Conservation (phyloP, 2,329 filamentous ascomycete species). For the Fusarium annulatum region DNA sequence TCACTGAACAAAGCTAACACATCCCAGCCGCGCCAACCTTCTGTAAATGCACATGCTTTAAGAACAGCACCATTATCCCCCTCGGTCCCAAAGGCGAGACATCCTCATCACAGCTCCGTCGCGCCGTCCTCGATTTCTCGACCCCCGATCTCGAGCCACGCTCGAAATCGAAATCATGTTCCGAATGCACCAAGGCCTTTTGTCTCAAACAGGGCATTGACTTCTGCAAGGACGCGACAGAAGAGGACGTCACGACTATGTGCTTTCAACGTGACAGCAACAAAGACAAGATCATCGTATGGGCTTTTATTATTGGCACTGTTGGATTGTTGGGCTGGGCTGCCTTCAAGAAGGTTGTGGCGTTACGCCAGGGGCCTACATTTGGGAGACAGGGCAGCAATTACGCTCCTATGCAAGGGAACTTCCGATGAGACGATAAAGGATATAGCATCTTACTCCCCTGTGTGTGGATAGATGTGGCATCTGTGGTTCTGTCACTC, state of each 20-base stretch:
- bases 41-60: slow-evolving; percentile 78
- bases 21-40: slow-evolving; percentile 69
- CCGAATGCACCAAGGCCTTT: slow-evolving; percentile 73
- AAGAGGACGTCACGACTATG: slow-evolving; percentile 70
- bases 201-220: slow-evolving; percentile 69
- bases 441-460: background rate
- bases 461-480: background rate
- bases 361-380: slow-evolving; percentile 51
- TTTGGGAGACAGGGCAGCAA: slow-evolving; percentile 45
- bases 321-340: slow-evolving; percentile 70
- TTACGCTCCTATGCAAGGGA: slow-evolving; percentile 47
- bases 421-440: slow-evolving; percentile 31
- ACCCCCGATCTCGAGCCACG: slow-evolving; percentile 40
- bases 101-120: slow-evolving; percentile 38
- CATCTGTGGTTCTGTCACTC: background rate
- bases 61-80: slow-evolving; percentile 74
- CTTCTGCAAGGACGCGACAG: slow-evolving; percentile 71
- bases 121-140: slow-evolving; percentile 35
- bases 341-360: slow-evolving; percentile 60
- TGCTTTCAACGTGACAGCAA: slow-evolving; percentile 75
- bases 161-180: slow-evolving; percentile 62
- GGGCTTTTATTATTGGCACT: slow-evolving; percentile 71
- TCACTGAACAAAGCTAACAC: slow-evolving; percentile 29
- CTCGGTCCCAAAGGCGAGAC: slow-evolving; percentile 59
- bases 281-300: slow-evolving; percentile 75